phyloP scores from a whole-genome alignment of 2,329 filamentous ascomycete genomes.

The Penicillium palitans region DNA sequence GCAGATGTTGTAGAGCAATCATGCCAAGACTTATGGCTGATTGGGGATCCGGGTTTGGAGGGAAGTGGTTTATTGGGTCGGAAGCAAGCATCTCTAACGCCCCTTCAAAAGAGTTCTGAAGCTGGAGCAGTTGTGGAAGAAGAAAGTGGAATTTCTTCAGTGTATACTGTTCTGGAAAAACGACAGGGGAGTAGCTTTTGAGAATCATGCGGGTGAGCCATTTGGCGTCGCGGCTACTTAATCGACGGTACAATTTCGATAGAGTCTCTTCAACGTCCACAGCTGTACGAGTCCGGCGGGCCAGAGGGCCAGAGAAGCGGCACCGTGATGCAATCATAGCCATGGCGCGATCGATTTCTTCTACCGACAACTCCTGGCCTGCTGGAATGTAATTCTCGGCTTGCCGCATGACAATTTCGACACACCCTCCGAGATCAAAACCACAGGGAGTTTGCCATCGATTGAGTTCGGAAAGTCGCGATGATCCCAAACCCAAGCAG shows the following conservation, averaged over 20 bases:
- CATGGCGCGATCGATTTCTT: slow-evolving; percentile 70
- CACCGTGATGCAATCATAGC: slow-evolving; percentile 66
- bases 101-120: slow-evolving; percentile 66
- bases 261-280: slow-evolving; percentile 52
- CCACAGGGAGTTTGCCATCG: slow-evolving; percentile 62
- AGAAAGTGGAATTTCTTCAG: slow-evolving; percentile 66
- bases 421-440: slow-evolving; percentile 69
- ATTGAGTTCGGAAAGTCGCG: slow-evolving; percentile 61
- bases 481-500: slow-evolving; percentile 64
- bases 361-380: slow-evolving; percentile 59
- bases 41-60: slow-evolving; percentile 36
- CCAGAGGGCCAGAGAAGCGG: slow-evolving; percentile 67
- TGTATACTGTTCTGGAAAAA: slow-evolving; percentile 58
- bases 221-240: slow-evolving; percentile 72
- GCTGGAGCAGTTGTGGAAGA: slow-evolving; percentile 67
- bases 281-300: slow-evolving; percentile 48
- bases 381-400: slow-evolving; percentile 52
- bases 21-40: slow-evolving; percentile 31
- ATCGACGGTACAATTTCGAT: slow-evolving; percentile 57
- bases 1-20: slow-evolving; percentile 47
- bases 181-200: slow-evolving; percentile 70
- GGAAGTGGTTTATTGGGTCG: slow-evolving; percentile 38
- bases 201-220: slow-evolving; percentile 82
- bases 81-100: slow-evolving; percentile 57
- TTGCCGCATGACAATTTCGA: slow-evolving; percentile 63